These are phyloP conservation scores for Solanum dulcamara DNA, from an alignment of 257 asterid species.

Conservation along the genomic window DNA sequence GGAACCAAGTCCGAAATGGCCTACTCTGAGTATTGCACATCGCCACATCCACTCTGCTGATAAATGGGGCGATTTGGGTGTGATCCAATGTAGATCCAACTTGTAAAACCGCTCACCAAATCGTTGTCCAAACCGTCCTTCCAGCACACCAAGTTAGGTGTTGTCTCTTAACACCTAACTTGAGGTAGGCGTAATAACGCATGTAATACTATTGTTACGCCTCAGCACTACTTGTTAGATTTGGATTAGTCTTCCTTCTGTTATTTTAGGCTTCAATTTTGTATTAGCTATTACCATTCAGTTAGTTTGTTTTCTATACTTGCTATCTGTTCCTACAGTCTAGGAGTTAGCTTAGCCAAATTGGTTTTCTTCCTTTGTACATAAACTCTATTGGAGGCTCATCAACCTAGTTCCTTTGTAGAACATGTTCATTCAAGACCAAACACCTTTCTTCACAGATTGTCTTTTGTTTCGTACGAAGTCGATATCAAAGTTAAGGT, in stretches of 20 bases:
- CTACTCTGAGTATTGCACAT: not conserved
- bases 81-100: not conserved
- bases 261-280: not conserved
- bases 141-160: not conserved
- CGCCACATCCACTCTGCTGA: not conserved
- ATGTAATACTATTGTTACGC: not conserved
- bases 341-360: not conserved
- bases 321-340: not conserved
- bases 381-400: not conserved
- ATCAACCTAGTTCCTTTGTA: not conserved
- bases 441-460: not conserved
- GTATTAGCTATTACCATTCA: not conserved
- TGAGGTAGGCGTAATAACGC: not conserved
- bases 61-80: not conserved
- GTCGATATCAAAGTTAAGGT: not conserved
- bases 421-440: not conserved
- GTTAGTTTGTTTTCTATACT: not conserved
- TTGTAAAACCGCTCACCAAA: not conserved
- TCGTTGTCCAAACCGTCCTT: not conserved
- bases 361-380: not conserved
- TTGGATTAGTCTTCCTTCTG: not conserved
- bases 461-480: not conserved
- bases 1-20: not conserved
- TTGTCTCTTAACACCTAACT: not conserved
- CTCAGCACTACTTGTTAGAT: not conserved